Base-by-base conservation (phyloP, 2,329 filamentous ascomycete species). In the Cercospora zeina region DNA sequence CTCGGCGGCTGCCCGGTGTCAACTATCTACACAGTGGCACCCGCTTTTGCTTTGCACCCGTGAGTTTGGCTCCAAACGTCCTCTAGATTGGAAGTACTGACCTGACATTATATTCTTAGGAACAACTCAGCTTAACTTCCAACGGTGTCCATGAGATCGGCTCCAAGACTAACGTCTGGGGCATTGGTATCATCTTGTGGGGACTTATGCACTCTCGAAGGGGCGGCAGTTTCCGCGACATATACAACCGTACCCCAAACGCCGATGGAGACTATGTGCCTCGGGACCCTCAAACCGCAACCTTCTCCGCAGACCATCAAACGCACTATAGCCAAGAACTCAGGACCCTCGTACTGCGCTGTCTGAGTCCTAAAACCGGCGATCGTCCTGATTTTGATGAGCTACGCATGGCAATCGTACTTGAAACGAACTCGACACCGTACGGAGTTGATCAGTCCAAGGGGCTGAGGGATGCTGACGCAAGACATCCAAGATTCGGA, bases 111-210 rank as follows among this genome's bases (percentile, higher is more conserved):
- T 4, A 37, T 37, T 7, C 58, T 16, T 45, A 45, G 27, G 58
- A 60, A 31, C 58, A 60, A 47, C 3, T 54, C 30, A 14, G n/a
- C 1, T 37, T 9, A 5, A 16, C 16, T 1, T n/a, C 16, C 13
- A 36, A 39, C 31, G 50, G 30, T 16, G 13, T 10, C 4, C 5
- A 16, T 19, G 31, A 30, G 1, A 13, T 58, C 4, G 21, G 49
- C 21, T 30, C 8, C 10, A 54, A 59, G n/a, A 62, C 61, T 8
- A 62, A 62, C 21, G 61, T 62, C 14, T 62, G 55, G 61, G 61
- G 55, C n/a, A 59, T 56, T 10, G 61, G 61, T 8, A 54, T 62
- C n/a, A 9, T 55, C 3, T 7, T 62, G 11, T 62, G 61, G 61
- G 19, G 36, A 3, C 39, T 62, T 11, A 39, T 62, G n/a, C 30